Evolutionary conservation across 1,284 basidiomycete species (phyloP), one percentile per base, ranked within the genome.

Genomic region (Psilocybe mexicana): DNA sequence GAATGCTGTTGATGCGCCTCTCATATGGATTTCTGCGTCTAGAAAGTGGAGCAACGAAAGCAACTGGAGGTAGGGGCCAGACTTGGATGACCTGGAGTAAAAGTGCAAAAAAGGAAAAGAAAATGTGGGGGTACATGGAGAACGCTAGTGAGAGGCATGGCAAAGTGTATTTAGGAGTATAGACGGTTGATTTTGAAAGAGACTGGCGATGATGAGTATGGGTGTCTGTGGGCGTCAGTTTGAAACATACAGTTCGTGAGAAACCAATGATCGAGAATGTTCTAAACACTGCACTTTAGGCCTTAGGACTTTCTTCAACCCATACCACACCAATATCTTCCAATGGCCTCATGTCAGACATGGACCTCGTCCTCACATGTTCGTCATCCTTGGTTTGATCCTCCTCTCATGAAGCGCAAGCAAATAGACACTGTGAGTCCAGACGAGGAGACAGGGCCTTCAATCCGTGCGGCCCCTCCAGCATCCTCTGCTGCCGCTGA

Each of bases 381-480:
- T 43, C 73, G 74, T 40, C 85, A 86, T 65, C 83, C 84, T 44
- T 86, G 85, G 84, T 80, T 83, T 66, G 71, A 74, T 52, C 70
- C 71, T 53, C 67, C 76, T 1, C 67, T 76, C 48, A 73, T 71
- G 67, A 86, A 86, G 64, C 81, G 84, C 57, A 84, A 81, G 63
- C 70, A 67, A 51, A 61, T 53, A 53, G 67, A 68, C 43, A 51
- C 46, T 42, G 51, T 59, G 51, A 55, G 55, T 55, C 53, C 58
- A 43, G 61, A 61, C 24, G 61, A 62, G n/a, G 62, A 61, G 12
- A 25, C 24, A 2, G 44, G 43, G 18, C 69, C 61, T 26, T 25
- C 4, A 11, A 43, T 3, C 25, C 11, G 10, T 30, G 52, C 65
- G 36, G 18, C 18, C 18, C 49, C 61, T 24, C 42, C 46, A 18